Conservation (phyloP, 73 alveolate species). For the Paramecium pentaurelia region DNA sequence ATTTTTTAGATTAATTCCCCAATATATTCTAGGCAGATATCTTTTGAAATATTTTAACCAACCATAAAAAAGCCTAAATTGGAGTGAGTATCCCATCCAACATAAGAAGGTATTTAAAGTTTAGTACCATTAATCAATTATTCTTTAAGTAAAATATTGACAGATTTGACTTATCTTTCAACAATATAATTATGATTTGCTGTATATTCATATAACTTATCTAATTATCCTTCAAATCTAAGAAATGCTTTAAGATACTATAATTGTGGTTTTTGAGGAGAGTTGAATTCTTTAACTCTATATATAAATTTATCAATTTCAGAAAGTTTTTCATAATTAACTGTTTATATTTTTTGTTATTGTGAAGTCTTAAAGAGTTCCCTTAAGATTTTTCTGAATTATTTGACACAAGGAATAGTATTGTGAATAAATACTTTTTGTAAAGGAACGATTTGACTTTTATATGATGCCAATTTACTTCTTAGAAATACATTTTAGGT, state of each 20-base stretch:
- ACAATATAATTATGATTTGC: neutral
- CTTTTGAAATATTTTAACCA: neutral
- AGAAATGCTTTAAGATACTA: neutral
- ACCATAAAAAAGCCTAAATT: constrained; percentile 33
- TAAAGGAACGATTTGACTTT: neutral
- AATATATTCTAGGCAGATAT: neutral
- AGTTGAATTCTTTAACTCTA: neutral
- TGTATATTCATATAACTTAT: neutral
- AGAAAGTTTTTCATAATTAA: neutral
- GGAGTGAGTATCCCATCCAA: neutral
- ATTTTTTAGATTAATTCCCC: neutral
- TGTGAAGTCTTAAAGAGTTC: neutral
- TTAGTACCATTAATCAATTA: neutral
- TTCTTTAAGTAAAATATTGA: neutral
- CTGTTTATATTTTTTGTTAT: neutral
- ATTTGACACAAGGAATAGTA: constrained; percentile 18
- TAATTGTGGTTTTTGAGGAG: neutral
- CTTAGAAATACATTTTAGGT: neutral
- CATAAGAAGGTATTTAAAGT: neutral
- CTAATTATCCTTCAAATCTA: constrained; percentile 7
- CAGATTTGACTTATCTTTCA: neutral
- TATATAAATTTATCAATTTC: neutral
- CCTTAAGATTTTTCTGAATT: neutral
- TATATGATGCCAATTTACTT: neutral
- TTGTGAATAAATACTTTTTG: neutral